phyloP scores from a whole-genome alignment of 1,284 basidiomycete species.

The Cryptococcus sp. region DNA sequence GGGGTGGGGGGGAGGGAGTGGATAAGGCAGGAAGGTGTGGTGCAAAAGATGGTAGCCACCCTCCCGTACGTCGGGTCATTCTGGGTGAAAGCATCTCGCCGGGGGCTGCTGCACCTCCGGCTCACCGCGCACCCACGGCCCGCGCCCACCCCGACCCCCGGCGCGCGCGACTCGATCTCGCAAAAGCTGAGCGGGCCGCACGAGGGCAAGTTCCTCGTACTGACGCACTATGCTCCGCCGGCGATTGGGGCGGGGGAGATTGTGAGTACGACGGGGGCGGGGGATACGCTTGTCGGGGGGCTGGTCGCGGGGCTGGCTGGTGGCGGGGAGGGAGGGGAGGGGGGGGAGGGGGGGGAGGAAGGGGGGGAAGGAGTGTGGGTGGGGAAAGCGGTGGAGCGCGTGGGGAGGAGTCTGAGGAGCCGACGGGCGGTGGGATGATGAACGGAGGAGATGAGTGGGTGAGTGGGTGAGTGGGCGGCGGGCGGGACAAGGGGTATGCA shows the following conservation, averaged over 20 bases:
- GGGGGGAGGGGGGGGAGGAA: no score
- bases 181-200: slow-evolving; percentile 14
- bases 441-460: no score
- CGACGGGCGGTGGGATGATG: slow-evolving; percentile 32
- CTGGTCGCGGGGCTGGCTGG: slow-evolving; percentile 51
- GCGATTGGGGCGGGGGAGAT: slow-evolving; percentile 52
- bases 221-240: slow-evolving; percentile 68
- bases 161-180: slow-evolving; percentile 1
- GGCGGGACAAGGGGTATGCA: no score
- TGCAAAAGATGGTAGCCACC: slow-evolving; percentile 72
- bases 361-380: no score
- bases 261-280: slow-evolving; percentile 82
- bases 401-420: slow-evolving; percentile 30
- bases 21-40: slow-evolving; percentile 63
- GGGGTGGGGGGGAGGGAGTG: slow-evolving; percentile 53
- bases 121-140: slow-evolving; percentile 2
- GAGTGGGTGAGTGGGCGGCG: no score
- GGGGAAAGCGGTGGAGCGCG: slow-evolving; percentile 27
- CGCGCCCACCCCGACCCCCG: background rate
- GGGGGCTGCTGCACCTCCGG: slow-evolving; percentile 49
- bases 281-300: slow-evolving; percentile 80
- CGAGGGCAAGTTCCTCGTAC: slow-evolving; percentile 41
- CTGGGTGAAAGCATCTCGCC: slow-evolving; percentile 74
- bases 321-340: slow-evolving; percentile 10
- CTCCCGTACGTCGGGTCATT: slow-evolving; percentile 76